These are phyloP conservation scores for Kazachstania psychrophila DNA, from an alignment of 805 yeast genomes.

Conservation along the genomic window DNA sequence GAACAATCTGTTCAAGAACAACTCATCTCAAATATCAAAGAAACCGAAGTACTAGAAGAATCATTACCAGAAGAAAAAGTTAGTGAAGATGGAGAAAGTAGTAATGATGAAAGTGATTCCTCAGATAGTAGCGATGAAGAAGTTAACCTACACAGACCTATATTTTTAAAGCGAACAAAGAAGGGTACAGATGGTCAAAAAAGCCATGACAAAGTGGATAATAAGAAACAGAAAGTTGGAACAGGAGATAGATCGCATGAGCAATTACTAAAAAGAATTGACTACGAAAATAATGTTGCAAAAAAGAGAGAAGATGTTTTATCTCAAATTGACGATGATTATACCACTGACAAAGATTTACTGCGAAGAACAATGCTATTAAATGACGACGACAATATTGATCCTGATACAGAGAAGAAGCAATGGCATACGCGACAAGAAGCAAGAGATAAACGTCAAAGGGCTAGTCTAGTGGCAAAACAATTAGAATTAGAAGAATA, in stretches of 20 bases:
- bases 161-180: constrained; percentile 12
- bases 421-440: constrained; percentile 21
- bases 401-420: constrained; percentile 17
- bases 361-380: constrained; percentile 14
- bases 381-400: constrained; percentile 22
- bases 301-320: constrained; percentile 7
- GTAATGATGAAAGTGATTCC: constrained; percentile 3
- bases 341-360: constrained; percentile 20
- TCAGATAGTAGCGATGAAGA: constrained; percentile 14
- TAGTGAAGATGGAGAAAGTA: constrained; percentile 8
- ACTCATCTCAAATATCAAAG: background rate
- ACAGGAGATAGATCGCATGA: background rate
- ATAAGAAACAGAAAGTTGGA: background rate
- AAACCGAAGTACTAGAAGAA: background rate
- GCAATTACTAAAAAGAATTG: constrained; percentile 10
- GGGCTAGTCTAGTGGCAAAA: constrained; percentile 16
- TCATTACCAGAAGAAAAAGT: constrained; percentile 4
- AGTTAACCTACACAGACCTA: constrained; percentile 20
- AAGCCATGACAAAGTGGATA: background rate
- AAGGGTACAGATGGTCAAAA: background rate
- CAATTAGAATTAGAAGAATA: constrained; percentile 24
- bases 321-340: constrained; percentile 11
- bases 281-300: constrained; percentile 8
- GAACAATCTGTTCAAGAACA: background rate
- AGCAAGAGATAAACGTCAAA: constrained; percentile 12